These are phyloP conservation scores for Agaricus blazei DNA, from an alignment of 768 basidiomycete genomes.

Conservation along the genomic window DNA sequence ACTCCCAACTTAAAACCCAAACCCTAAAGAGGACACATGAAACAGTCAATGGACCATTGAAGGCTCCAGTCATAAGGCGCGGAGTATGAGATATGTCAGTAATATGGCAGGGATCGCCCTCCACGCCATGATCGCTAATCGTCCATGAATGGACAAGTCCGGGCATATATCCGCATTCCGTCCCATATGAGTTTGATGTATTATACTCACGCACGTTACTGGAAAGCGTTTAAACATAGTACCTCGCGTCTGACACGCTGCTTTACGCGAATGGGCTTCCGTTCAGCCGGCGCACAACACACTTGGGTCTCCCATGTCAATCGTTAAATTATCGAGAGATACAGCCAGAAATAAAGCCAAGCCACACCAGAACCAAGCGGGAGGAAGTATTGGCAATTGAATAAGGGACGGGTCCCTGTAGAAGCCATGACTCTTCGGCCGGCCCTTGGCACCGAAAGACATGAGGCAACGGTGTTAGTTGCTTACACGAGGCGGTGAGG, in stretches of 20 bases:
- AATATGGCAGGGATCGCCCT: too few species aligned
- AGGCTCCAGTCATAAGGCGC: not conserved
- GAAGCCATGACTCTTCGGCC: not conserved
- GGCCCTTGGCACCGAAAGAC: not conserved
- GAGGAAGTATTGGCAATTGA: not conserved
- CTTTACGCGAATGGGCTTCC: not conserved
- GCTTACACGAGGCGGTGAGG: not conserved
- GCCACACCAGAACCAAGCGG: not conserved
- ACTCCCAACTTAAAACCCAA: not conserved
- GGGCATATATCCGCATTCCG: too few species aligned
- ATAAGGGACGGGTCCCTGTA: not conserved
- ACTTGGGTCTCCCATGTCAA: slow-evolving; percentile 1
- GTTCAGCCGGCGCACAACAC: not conserved
- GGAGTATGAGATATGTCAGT: not conserved
- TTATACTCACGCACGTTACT: not conserved
- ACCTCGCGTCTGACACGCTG: not conserved
- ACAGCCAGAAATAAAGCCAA: not conserved
- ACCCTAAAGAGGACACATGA: not conserved
- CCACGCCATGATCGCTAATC: not conserved
- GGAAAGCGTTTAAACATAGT: not conserved
- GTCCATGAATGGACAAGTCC: not conserved
- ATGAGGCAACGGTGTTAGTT: slow-evolving; percentile 6
- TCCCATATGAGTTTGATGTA: too few species aligned
- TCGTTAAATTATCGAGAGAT: not conserved
- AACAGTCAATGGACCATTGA: not conserved